Base-by-base conservation (phyloP, 75 land plant species). In the Selaginella tamariscina region DNA sequence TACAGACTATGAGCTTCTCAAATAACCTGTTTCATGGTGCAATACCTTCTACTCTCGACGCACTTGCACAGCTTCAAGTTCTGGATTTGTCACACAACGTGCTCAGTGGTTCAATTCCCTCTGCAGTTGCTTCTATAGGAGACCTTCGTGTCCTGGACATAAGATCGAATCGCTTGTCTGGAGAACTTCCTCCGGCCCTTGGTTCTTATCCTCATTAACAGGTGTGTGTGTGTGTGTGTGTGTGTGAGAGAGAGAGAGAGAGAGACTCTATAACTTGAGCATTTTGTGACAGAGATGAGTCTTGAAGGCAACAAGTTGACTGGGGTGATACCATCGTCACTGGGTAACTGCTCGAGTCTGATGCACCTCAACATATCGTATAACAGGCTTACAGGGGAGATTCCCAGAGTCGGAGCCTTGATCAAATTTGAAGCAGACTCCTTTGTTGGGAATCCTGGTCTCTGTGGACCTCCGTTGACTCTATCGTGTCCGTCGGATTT, bases 341-440 rank as follows among this genome's bases (percentile, higher is more conserved):
- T 59, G 2, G 5, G 62, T n/a, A 59, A 59, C 62, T 59, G 62
- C 26, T 23, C 26, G 8, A 23, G 24, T 27, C 21, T 59, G 62
- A 59, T 27, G 23, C 62, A n/a, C 62, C 26, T 59, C 27, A 59
- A 59, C 62, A 8, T 59, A 2, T 59, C 62, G 26, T 8, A n/a
- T n/a, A 59, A 59, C 26, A 21, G 24, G 26, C 62, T 59, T 59
- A 21, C 23, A 2, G 62, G 62, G 62, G 62, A 59, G 62, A 59
- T 59, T 9, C 62, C 62, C 9, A 59, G 24, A 26, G 9, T 59
- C 26, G 62, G 62, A 21, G 21, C 8, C 8, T 59, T 59, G 9
- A 8, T 27, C 9, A 21, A 21, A n/a, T 59, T 59, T n/a, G 18
- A 26, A 8, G 62, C 26, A n/a, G 62, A 59, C 23, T 59, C 62